Percentiles rank a stretch among this genome's conserved stretches.
Evolutionary conservation across 1,284 basidiomycete species (phyloP).

Genomic region (Papiliotrema terrestris): DNA sequence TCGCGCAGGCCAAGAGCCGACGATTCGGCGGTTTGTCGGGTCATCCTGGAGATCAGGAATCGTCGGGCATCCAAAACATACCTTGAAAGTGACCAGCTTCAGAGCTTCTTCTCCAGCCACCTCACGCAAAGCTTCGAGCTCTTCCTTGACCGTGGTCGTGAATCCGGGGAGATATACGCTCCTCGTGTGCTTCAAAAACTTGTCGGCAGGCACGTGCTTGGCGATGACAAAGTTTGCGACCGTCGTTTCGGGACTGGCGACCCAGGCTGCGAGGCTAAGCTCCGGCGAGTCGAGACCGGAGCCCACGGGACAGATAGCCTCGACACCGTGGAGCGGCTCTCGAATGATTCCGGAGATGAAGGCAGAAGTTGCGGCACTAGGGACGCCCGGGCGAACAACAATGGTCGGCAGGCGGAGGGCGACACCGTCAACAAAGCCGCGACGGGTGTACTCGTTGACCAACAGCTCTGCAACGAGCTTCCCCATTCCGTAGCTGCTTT

Average conservation of each 20-base stretch:
- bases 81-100: constrained; percentile 44
- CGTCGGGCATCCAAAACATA: constrained; percentile 2
- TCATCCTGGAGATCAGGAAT: constrained; percentile 31
- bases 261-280: constrained; percentile 55
- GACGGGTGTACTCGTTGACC: constrained; percentile 61
- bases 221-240: constrained; percentile 59
- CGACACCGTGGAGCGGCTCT: constrained; percentile 58
- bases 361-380: constrained; percentile 58
- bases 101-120: constrained; percentile 44
- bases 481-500: constrained; percentile 60
- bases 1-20: constrained; percentile 43
- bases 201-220: constrained; percentile 54
- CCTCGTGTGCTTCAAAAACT: constrained; percentile 56
- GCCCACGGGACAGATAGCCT: constrained; percentile 58
- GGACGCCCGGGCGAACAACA: constrained; percentile 57
- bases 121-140: constrained; percentile 42
- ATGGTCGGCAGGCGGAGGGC: constrained; percentile 63
- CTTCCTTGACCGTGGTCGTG: constrained; percentile 44
- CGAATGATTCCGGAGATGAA: constrained; percentile 64
- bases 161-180: constrained; percentile 45
- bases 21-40: constrained; percentile 47
- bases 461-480: constrained; percentile 61
- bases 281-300: constrained; percentile 39
- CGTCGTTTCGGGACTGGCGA: constrained; percentile 57
- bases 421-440: constrained; percentile 61